These are phyloP conservation scores for Coniochaeta hoffmannii DNA, from an alignment of 2,329 filamentous ascomycete species.

Conservation along the genomic window DNA sequence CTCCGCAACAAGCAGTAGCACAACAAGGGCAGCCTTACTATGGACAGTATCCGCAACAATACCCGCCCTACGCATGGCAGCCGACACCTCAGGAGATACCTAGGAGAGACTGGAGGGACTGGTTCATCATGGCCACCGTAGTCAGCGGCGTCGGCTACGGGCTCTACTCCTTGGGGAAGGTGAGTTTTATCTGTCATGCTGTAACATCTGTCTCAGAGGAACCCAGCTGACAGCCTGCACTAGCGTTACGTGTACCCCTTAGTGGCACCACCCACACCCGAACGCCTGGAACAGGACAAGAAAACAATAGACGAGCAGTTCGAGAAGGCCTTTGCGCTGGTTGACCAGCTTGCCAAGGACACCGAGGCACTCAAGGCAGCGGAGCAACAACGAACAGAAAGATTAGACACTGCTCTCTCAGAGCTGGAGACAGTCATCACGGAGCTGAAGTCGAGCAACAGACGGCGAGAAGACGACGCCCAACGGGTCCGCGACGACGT, in stretches of 20 bases:
- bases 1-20: conserved; percentile 21
- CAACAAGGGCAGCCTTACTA: conserved; percentile 36
- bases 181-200: conserved; percentile 25
- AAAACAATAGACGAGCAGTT: conserved; percentile 88
- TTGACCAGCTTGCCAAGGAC: conserved; percentile 88
- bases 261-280: conserved; percentile 86
- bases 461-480: conserved; percentile 79
- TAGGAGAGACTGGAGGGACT: conserved; percentile 91
- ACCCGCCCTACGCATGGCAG: conserved; percentile 48
- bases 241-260: conserved; percentile 87
- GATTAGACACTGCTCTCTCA: conserved; percentile 70
- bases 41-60: conserved; percentile 38
- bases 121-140: conserved; percentile 99
- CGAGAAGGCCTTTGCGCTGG: conserved; percentile 79
- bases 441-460: conserved; percentile 74
- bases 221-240: not conserved
- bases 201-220: not conserved
- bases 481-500: conserved; percentile 83
- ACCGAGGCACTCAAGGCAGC: conserved; percentile 81
- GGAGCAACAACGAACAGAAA: conserved; percentile 76
- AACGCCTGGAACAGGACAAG: conserved; percentile 92
- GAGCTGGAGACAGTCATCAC: conserved; percentile 79
- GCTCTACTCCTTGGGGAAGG: conserved; percentile 80
- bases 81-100: conserved; percentile 52
- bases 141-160: conserved; percentile 86